Evolutionary conservation across 345 rosid species (phyloP).

Genomic region (Euphorbia lathyris): DNA sequence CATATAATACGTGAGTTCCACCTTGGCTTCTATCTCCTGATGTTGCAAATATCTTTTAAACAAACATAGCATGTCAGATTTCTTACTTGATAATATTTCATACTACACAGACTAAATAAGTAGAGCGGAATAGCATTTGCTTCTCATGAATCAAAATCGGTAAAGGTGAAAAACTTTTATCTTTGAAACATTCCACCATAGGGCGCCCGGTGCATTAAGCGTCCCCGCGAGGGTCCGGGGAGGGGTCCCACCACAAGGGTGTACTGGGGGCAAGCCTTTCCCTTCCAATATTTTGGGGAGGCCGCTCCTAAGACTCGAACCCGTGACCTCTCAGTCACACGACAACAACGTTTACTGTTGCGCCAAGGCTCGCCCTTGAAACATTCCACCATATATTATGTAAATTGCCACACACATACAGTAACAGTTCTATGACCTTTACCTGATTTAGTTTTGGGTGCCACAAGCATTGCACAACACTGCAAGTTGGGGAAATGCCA

Average conservation of each 20-base stretch:
- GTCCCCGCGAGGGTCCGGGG: no score
- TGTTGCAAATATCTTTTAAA: slow-evolving; percentile 69
- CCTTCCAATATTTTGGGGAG: no score
- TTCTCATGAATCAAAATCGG: not conserved
- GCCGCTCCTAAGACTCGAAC: no score
- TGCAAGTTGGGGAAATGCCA: slow-evolving; percentile 79
- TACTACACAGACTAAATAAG: not conserved
- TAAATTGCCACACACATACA: not conserved
- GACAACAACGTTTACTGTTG: no score
- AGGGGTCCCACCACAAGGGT: no score
- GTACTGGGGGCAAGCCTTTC: no score
- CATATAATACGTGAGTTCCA: slow-evolving; percentile 79
- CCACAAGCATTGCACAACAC: slow-evolving; percentile 94
- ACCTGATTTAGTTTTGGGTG: slow-evolving; percentile 97
- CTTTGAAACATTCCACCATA: no score
- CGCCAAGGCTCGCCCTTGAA: not conserved
- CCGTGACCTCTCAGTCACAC: no score
- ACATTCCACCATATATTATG: not conserved
- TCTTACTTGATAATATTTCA: slow-evolving; percentile 2
- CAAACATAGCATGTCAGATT: slow-evolving; percentile 13
- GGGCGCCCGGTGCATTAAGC: no score
- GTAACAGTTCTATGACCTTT: slow-evolving; percentile 15
- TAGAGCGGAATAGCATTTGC: not conserved
- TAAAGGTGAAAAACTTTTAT: not conserved
- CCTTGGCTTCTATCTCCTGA: slow-evolving; percentile 89